Percentiles rank a stretch among this genome's conserved stretches.
These are phyloP conservation scores for Daldinia childiae DNA, from an alignment of 495 filamentous ascomycete genomes.

Conservation along the genomic window DNA sequence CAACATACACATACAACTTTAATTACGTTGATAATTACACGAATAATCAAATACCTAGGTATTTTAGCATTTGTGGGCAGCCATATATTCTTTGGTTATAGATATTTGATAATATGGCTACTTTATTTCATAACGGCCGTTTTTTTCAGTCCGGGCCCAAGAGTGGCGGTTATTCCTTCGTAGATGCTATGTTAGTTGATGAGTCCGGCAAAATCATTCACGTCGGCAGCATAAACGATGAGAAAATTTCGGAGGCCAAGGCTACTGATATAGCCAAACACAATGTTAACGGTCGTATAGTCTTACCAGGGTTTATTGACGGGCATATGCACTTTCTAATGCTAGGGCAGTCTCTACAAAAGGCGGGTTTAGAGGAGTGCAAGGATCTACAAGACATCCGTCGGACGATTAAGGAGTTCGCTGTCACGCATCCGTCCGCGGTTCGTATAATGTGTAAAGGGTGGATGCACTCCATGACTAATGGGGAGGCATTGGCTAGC, in stretches of 20 bases:
- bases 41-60: not conserved
- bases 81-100: not conserved
- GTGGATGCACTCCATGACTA: constrained; percentile 70
- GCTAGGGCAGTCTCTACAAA: constrained; percentile 66
- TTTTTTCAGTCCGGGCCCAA: constrained; percentile 50
- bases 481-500: constrained; percentile 59
- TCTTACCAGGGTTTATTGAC: constrained; percentile 72
- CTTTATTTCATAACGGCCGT: constrained; percentile 57
- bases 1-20: constrained; percentile 3
- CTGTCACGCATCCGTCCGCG: constrained; percentile 57
- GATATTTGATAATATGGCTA: constrained; percentile 43
- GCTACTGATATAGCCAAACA: constrained; percentile 45
- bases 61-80: not conserved
- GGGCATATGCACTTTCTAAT: constrained; percentile 71
- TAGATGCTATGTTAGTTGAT: constrained; percentile 47
- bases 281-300: constrained; percentile 59
- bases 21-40: not conserved
- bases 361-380: constrained; percentile 64
- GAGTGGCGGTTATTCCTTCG: constrained; percentile 38
- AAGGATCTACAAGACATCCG: constrained; percentile 65
- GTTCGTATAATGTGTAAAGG: constrained; percentile 65
- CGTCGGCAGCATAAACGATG: constrained; percentile 56
- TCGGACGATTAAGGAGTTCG: constrained; percentile 59
- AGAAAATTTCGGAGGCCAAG: constrained; percentile 45
- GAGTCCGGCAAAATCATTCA: constrained; percentile 46